Evolutionary conservation across 169 alveolate genomes (phyloP), one percentile per base, ranked within the genome.

Genomic region (Perkinsus marinus): DNA sequence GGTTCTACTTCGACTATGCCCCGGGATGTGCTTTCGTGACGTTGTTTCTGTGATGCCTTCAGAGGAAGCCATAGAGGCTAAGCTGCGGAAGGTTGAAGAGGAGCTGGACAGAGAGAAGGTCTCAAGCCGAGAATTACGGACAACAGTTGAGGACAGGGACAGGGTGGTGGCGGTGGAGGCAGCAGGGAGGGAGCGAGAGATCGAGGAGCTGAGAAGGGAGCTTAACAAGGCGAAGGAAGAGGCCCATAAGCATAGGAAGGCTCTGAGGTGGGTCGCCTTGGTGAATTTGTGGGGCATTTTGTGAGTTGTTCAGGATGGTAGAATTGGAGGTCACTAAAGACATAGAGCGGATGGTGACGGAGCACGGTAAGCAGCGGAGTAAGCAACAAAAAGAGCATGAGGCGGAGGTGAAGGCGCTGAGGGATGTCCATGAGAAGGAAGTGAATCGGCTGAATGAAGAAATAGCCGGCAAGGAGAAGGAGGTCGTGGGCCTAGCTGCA

Each of bases 101-200:
- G 79, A 57, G 22, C 79, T 57, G 3, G 79, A 96, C 91, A 94
- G 95, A 47, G 97, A 95, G 90, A 94, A 94, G 90, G 95, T 95
- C 13, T 95, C 97, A 97, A 91, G 94, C 6, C 96, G 95, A 0
- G 97, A 96, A 39, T 94, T 95, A 90, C 94, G 94, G 57, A 92
- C 92, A 68, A 93, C 92, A 39, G 96, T 95, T 22, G 95, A 92
- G 37, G 96, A 96, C 90, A 90, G 93, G 91, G 92, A 94, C 91
- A 94, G 94, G 36, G 92, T 92, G 37, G 97, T 94, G 90, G 94
- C 94, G 47, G 92, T 93, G 7, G 95, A 96, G 92, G 95, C 95
- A 90, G 94, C 95, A 47, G 95, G 94, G 93, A 96, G 95, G 91
- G 97, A 95, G 91, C 93, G 94, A 93, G 96, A 93, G 92, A 92